phyloP scores from a whole-genome alignment of 495 filamentous ascomycete species.

The Neurospora sp. region DNA sequence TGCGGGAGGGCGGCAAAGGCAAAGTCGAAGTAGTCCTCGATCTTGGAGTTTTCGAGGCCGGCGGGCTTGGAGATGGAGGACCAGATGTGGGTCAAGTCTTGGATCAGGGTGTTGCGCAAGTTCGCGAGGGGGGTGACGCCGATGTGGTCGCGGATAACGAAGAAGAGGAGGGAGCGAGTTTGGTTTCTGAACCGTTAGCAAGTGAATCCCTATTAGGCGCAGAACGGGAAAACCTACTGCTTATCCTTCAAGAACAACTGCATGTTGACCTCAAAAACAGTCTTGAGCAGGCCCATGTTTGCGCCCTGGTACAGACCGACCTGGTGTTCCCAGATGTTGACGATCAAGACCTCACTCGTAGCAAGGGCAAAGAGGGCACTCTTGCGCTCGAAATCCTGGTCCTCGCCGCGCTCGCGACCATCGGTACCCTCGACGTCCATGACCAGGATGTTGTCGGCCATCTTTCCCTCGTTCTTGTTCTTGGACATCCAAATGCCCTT shows the following conservation, averaged over 20 bases:
- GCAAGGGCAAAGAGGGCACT: constrained; percentile 93
- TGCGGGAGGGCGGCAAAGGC: constrained; percentile 92
- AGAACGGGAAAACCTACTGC: constrained; percentile 47
- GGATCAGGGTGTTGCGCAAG: constrained; percentile 77
- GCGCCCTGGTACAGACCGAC: constrained; percentile 96
- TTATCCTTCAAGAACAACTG: constrained; percentile 92
- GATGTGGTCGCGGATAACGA: constrained; percentile 95
- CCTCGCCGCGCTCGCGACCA: constrained; percentile 90
- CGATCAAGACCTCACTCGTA: constrained; percentile 94
- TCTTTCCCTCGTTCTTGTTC: constrained; percentile 61
- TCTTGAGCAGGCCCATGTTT: constrained; percentile 97
- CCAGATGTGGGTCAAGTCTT: constrained; percentile 89
- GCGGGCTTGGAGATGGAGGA: constrained; percentile 78
- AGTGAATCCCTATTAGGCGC: background rate
- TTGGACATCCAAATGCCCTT: constrained; percentile 99
- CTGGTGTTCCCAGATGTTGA: constrained; percentile 99
- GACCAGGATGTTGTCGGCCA: constrained; percentile 96
- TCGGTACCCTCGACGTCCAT: constrained; percentile 99
- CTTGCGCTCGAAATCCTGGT: constrained; percentile 98
- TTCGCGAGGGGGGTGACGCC: constrained; percentile 83
- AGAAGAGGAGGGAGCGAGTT: constrained; percentile 88
- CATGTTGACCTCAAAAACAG: constrained; percentile 96
- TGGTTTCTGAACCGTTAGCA: constrained; percentile 53
- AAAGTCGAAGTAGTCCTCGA: constrained; percentile 97
- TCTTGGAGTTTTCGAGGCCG: constrained; percentile 78